A percentile compares a stretch with the other conserved stretches of the same genome.
Evolutionary conservation across 805 yeast genomes (phyloP).

Genomic region (Torulaspora franciscae): DNA sequence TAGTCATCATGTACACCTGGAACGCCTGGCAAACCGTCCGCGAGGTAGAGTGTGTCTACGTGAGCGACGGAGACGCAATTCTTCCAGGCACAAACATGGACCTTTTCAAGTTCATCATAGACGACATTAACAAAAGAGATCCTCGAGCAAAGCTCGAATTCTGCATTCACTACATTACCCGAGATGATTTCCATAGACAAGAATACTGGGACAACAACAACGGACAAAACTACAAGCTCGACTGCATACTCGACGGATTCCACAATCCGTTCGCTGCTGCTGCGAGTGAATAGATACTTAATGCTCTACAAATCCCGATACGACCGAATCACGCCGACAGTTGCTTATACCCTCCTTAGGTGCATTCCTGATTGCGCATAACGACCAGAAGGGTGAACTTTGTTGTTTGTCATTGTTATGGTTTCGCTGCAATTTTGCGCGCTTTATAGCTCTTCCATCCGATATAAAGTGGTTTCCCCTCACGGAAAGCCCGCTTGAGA

Average conservation of each 20-base stretch:
- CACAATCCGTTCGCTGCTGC: conserved; percentile 23
- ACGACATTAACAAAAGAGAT: conserved; percentile 13
- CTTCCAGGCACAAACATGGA: conserved; percentile 32
- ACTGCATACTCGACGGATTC: conserved; percentile 23
- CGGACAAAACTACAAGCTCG: conserved; percentile 26
- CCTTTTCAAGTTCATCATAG: conserved; percentile 29
- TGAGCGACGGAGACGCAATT: conserved; percentile 27
- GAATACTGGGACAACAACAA: conserved; percentile 34
- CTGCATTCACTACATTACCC: conserved; percentile 30
- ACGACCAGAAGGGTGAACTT: too few relatives aligned
- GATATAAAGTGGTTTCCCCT: neutral
- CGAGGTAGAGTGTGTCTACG: conserved; percentile 28
- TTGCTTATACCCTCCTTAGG: too few relatives aligned
- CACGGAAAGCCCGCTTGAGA: neutral
- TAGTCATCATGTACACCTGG: conserved; percentile 67
- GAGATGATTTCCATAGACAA: conserved; percentile 17
- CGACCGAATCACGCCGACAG: neutral
- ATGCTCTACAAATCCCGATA: neutral
- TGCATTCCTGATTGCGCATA: too few relatives aligned
- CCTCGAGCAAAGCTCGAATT: conserved; percentile 23
- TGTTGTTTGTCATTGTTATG: neutral
- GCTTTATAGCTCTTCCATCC: neutral
- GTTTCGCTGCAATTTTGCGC: conserved; percentile 2
- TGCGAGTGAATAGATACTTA: neutral
- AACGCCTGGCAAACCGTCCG: conserved; percentile 68